Conservation (phyloP, 768 basidiomycete species). For the Leccinum longicurvipes region DNA sequence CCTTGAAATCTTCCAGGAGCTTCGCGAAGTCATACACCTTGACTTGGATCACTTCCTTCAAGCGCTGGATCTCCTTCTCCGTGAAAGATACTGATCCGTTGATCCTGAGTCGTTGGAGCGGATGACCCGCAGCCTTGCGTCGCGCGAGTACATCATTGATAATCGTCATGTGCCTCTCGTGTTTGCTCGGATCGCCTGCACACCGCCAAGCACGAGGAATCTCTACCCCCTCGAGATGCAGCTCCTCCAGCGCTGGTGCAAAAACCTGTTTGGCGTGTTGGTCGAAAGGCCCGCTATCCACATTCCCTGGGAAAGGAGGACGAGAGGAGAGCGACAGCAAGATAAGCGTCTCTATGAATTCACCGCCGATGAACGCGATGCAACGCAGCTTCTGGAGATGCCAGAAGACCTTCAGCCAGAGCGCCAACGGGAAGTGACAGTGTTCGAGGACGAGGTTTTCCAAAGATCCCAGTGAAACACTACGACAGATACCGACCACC, state of each 20-base stretch:
- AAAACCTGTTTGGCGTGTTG: background rate
- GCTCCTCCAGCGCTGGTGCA: background rate
- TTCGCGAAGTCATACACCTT: background rate
- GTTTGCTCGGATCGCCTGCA: background rate
- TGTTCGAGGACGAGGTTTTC: too few species aligned
- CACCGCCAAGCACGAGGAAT: background rate
- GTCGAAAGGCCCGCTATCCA: background rate
- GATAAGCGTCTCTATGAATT: background rate
- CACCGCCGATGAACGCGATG: background rate
- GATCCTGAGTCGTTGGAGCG: background rate
- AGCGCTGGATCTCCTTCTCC: background rate
- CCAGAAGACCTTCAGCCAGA: too few species aligned
- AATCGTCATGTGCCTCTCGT: background rate
- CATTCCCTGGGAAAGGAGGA: background rate
- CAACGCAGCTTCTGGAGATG: too few species aligned
- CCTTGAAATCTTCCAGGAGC: background rate
- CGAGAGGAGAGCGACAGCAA: background rate
- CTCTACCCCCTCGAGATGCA: background rate
- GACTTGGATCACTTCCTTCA: background rate
- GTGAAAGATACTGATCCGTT: background rate
- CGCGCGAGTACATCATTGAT: background rate
- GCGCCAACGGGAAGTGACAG: too few species aligned
- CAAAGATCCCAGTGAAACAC: background rate
- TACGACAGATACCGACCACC: background rate
- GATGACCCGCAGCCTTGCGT: background rate